Base-by-base conservation (phyloP, 148 eudicot genomes). In the Beta vulgaris region DNA sequence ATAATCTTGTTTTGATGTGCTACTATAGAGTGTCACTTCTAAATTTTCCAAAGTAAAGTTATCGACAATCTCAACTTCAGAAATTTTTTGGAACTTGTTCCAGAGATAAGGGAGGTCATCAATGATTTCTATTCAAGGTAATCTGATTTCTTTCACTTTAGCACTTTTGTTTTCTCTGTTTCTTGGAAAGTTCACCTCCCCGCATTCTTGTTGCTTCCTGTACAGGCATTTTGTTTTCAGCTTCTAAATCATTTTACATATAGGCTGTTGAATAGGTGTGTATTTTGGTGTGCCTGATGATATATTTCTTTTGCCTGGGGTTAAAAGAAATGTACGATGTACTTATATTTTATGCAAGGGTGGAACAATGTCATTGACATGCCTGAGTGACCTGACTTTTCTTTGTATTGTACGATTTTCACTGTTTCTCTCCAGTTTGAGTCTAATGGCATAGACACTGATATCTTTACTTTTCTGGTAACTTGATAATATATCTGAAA, bases 41-140 rank as follows among this genome's bases (percentile, higher is more conserved):
- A 37, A 29, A 26, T 44, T 69, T 80, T 80, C 81, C 97, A 94
- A 97, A 86, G 60, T 79, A 94, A 90, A 86, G 98, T 94, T 73
- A 94, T 94, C 19, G 98, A 92, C 85, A 94, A 92, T 69, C 62
- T 87, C 73, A 89, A 83, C 89, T 94, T 90, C 85, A 82, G 96
- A 71, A 94, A 90, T 74, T 92, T 91, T 85, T 86, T 94, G 73
- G 98, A 94, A 90, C 84, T 92, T 76, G 97, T 94, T 48, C 98
- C 98, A 25, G 98, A 94, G 83, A 87, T 94, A 67, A 89, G 98
- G 81, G 98, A 94, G 81, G 93, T 94, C 46, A 92, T 94, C 35
- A 82, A 92, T 76, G 91, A 92, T 82, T 94, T 94, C 80, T 90
- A 94, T 82, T 85, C 98, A 39, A 94, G 98, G 98, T 94, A 82